Conservation (phyloP, 1,284 basidiomycete species). For the Leccinum fuscescens region DNA sequence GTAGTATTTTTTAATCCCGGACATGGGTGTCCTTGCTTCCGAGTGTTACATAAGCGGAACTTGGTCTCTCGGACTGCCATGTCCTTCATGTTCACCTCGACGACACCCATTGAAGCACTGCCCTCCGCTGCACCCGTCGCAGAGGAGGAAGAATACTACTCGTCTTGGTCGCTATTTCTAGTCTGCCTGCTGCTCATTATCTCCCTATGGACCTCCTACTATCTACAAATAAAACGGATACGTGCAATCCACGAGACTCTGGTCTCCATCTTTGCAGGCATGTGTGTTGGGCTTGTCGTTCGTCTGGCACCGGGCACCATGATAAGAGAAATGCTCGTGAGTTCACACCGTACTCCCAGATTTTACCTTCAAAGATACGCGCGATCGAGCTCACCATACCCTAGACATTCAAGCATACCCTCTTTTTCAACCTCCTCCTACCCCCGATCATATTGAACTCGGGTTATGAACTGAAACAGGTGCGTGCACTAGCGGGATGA, state of each 20-base stretch:
- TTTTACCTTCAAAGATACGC: neutral
- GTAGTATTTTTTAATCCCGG: neutral
- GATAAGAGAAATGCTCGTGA: constrained; percentile 96
- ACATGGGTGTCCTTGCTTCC: neutral
- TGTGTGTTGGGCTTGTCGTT: constrained; percentile 92
- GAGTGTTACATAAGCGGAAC: constrained; percentile 20
- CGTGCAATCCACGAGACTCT: constrained; percentile 96
- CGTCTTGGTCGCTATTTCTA: constrained; percentile 92
- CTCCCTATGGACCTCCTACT: constrained; percentile 96
- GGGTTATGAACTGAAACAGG: constrained; percentile 96
- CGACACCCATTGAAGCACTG: constrained; percentile 15
- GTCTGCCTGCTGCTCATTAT: constrained; percentile 93
- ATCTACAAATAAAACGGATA: constrained; percentile 95
- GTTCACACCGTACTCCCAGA: constrained; percentile 35
- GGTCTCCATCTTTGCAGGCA: constrained; percentile 93
- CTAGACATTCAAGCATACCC: constrained; percentile 93
- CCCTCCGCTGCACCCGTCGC: constrained; percentile 40
- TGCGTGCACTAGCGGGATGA: constrained; percentile 32
- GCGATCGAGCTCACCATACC: constrained; percentile 1
- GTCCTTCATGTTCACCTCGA: constrained; percentile 26
- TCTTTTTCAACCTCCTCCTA: constrained; percentile 96
- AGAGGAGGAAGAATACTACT: constrained; percentile 87
- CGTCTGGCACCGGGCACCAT: constrained; percentile 89
- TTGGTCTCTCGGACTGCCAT: constrained; percentile 12
- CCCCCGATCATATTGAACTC: constrained; percentile 99